Evolutionary conservation across 306 rosid genomes (phyloP), one percentile per base, ranked within the genome.

Genomic region (Vachellia collinsii): DNA sequence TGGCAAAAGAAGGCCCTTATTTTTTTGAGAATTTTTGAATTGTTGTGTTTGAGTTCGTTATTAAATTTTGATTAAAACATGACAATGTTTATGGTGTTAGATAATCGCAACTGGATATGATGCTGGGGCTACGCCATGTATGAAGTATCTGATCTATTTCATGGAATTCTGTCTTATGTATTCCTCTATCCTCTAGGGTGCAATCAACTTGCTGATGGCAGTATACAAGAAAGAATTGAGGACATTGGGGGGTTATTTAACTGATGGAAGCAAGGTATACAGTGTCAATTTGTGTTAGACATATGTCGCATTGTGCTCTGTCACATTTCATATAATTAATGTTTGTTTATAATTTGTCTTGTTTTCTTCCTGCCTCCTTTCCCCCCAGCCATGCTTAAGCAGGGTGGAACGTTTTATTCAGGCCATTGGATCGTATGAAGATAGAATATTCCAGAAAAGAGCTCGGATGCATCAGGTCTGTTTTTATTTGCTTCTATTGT

Each of bases 171-270:
- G 29, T 19, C 36, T 59, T 69, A 11, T 62, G 80, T 50, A 48
- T 85, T 76, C 39, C 44, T 74, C 42, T 82, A 96, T 76, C 39
- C 44, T 74, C 42, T 82, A 96, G 99, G 99, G 99, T 64, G 99
- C 99, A 1, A 91, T 96, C 78, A 93, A 96, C 85, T 82, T 96
- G 93, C 91, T 96, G 58, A 68, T 96, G 64, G 89, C 99, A 5
- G 98, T 96, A n/a, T 96, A 96, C 90, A 96, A 93, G 90, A 96
- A 93, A 82, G 98, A 93, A 78, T 87, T 93, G 46, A 86, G 51
- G 83, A 61, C 82, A 39, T 2, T 93, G 81, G 98, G 99, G 58
- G 99, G 98, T 74, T 96, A 96, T 89, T 85, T 96, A 88, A 93
- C 99, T 16, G 81, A 93, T 78, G 97, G 86, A 75, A 88, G 97